phyloP scores from a whole-genome alignment of 2,329 filamentous ascomycete genomes.

The Chaetomiaceae sp. region DNA sequence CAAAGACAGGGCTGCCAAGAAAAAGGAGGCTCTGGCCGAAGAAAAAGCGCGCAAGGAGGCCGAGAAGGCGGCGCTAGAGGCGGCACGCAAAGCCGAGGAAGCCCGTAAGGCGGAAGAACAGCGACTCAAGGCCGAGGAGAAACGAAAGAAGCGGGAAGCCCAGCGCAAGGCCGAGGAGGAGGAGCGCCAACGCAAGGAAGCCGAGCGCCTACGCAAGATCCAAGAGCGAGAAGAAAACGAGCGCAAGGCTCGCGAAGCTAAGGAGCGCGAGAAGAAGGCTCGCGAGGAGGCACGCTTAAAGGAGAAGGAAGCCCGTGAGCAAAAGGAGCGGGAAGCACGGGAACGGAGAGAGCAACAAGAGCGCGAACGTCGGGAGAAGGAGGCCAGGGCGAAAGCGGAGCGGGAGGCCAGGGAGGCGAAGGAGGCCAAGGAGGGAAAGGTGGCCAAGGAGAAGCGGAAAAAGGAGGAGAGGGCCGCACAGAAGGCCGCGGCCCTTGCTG shows the following conservation, averaged over 20 bases:
- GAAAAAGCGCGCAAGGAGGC: slow-evolving; percentile 84
- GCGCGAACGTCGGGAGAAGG: slow-evolving; percentile 56
- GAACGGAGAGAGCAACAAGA: slow-evolving; percentile 62
- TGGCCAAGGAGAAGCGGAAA: slow-evolving; percentile 43
- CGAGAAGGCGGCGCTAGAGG: slow-evolving; percentile 82
- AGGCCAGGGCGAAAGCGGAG: slow-evolving; percentile 56
- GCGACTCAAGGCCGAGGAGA: slow-evolving; percentile 78
- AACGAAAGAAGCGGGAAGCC: slow-evolving; percentile 83
- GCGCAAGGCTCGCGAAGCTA: slow-evolving; percentile 76
- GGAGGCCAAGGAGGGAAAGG: slow-evolving; percentile 35
- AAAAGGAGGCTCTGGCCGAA: slow-evolving; percentile 85
- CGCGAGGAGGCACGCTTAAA: slow-evolving; percentile 73
- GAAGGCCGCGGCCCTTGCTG: slow-evolving; percentile 37
- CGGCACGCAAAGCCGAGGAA: slow-evolving; percentile 73
- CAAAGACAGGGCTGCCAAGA: slow-evolving; percentile 87
- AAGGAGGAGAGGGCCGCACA: slow-evolving; percentile 42
- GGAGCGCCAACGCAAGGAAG: slow-evolving; percentile 77
- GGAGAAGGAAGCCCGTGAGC: slow-evolving; percentile 73
- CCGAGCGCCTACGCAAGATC: slow-evolving; percentile 71
- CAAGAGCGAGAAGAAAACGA: slow-evolving; percentile 86
- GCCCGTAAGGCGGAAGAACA: slow-evolving; percentile 77
- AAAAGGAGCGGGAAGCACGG: slow-evolving; percentile 71
- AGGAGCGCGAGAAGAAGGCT: slow-evolving; percentile 76
- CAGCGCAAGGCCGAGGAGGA: slow-evolving; percentile 89
- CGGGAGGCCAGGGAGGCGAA: slow-evolving; percentile 58